Evolutionary conservation across 2,329 filamentous ascomycete species (phyloP), one percentile per base, ranked within the genome.

Genomic region (Coniochaeta hoffmannii): DNA sequence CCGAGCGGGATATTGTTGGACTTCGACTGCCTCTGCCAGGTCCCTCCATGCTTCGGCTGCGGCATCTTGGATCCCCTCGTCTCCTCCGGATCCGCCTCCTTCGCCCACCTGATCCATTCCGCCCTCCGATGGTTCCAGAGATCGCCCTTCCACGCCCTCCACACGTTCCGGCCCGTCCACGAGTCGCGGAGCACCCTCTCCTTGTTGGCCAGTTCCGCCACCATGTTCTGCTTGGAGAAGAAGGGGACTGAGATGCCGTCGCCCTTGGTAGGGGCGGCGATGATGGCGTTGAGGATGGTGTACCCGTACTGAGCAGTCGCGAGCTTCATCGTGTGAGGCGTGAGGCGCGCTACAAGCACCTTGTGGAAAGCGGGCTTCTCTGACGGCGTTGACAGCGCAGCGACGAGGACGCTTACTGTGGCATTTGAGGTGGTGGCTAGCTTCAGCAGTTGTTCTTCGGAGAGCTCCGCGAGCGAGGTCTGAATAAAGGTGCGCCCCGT

Each of bases 401-500:
- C 74, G n/a, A 73, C 69, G 49, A 84, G 67, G 36, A 84, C 70
- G 8, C 73, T 67, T 54, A 79, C 70, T 46, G 79, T 78, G 3
- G 78, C 71, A 46, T 73, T 68, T 2, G 78, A 79, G 0, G 73
- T 68, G 1, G 72, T 86, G 26, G 89, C 85, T 54, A 97, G 81
- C 36, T 78, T 74, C 31, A 90, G 67, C 55, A 86, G 76, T 22
- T 74, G 79, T 54, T 76, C 80, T 49, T 72, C 68, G 11, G 77
- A 73, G 61, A 88, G 77, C 4, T 81, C 75, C 19, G 86, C 73
- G 24, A 94, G 71, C n/a, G 87, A 82, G 15, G 85, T 81, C 66
- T 94, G 89, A 31, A 96, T 81, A 11, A 92, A 78, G 53, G 82
- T 82, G 56, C 82, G 79, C 1, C 92, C 76, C 1, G 80, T 70